Evolutionary conservation across 192 early-diverging fungal genomes (phyloP).

Genomic region (Chytriomyces sp.): DNA sequence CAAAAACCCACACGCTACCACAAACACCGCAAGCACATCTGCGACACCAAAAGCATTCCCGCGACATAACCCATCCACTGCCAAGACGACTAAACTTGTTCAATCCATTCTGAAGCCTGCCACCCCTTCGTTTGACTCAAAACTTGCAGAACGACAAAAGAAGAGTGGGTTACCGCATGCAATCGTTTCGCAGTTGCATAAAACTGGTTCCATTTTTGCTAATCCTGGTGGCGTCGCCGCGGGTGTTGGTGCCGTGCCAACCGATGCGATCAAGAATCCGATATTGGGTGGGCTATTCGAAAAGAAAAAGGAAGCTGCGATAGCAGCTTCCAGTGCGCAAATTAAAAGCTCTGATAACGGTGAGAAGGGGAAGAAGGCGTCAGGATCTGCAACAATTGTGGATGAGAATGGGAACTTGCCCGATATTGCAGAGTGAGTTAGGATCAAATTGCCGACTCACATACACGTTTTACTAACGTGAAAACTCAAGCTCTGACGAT

Average conservation of each 20-base stretch:
- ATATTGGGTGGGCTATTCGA: slow-evolving; percentile 28
- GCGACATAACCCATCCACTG: slow-evolving; percentile 12
- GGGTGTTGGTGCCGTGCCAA: neutral
- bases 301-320: neutral
- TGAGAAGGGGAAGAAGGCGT: slow-evolving; percentile 4
- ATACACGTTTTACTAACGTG: neutral
- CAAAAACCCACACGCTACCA: too few species aligned
- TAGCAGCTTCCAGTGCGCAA: neutral
- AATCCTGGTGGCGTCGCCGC: neutral
- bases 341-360: too few species aligned
- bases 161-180: neutral
- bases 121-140: slow-evolving; percentile 31
- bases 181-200: neutral
- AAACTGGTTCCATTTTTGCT: neutral
- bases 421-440: slow-evolving; percentile 35
- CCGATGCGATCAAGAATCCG: neutral
- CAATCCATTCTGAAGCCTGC: slow-evolving; percentile 27
- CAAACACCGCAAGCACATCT: neutral
- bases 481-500: slow-evolving; percentile 35
- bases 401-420: slow-evolving; percentile 44
- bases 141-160: slow-evolving; percentile 7
- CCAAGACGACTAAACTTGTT: neutral
- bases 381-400: slow-evolving; percentile 41
- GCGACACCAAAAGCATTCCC: slow-evolving; percentile 27
- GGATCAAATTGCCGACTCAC: neutral